Conservation (phyloP, 768 basidiomycete genomes). For the Calocybe cyanea region DNA sequence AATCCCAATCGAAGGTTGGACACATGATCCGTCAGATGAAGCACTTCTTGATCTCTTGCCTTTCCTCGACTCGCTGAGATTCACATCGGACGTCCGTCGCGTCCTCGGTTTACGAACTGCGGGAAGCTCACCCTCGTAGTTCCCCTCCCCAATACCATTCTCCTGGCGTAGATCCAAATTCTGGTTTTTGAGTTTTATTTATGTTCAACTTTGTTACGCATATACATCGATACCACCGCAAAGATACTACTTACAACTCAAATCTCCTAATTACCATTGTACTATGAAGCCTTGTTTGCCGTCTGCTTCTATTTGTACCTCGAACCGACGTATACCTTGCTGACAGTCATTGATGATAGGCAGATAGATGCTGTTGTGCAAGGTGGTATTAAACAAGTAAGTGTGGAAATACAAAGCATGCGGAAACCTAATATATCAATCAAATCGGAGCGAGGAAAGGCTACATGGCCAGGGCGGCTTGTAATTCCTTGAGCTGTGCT, state of each 20-base stretch:
- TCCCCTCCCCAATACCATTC: slow-evolving; percentile 3
- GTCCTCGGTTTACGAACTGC: slow-evolving; percentile 70
- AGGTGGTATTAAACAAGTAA: slow-evolving; percentile 18
- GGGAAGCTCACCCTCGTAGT: slow-evolving; percentile 28
- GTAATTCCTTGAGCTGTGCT: slow-evolving; percentile 80
- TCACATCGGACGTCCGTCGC: slow-evolving; percentile 92
- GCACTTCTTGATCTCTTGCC: slow-evolving; percentile 94
- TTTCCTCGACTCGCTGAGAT: slow-evolving; percentile 91
- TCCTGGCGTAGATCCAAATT: slow-evolving; percentile 22
- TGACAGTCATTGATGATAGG: slow-evolving; percentile 24
- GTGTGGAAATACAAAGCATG: slow-evolving; percentile 18
- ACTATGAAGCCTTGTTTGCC: slow-evolving; percentile 11
- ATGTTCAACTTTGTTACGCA: slow-evolving; percentile 19
- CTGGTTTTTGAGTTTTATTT: slow-evolving; percentile 22
- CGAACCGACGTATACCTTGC: slow-evolving; percentile 1
- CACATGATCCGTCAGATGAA: slow-evolving; percentile 94
- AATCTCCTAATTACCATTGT: slow-evolving; percentile 26
- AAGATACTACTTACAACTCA: slow-evolving; percentile 19
- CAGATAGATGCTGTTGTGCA: slow-evolving; percentile 20
- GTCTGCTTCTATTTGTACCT: background rate
- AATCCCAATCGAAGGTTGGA: slow-evolving; percentile 99
- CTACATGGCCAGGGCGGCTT: slow-evolving; percentile 85
- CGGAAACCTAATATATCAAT: slow-evolving; percentile 17
- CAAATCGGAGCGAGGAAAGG: slow-evolving; percentile 14
- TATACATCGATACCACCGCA: slow-evolving; percentile 29